phyloP scores from a whole-genome alignment of 306 rosid species.

The Malus fusca region DNA sequence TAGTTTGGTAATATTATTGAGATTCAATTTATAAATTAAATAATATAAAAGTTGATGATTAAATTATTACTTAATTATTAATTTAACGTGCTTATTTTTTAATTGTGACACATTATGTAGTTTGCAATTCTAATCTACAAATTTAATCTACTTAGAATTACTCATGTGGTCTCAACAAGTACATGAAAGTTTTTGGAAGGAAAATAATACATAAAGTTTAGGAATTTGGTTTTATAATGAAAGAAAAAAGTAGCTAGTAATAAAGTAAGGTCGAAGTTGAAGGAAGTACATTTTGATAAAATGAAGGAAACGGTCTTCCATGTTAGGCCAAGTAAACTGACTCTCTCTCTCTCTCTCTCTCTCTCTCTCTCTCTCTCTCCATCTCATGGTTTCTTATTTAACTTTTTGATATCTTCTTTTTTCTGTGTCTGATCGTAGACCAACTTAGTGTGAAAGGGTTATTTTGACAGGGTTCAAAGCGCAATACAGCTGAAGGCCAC shows the following conservation, averaged over 20 bases:
- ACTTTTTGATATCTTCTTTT: not conserved
- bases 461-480: conserved; percentile 22
- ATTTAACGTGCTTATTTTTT: no score
- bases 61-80: no score
- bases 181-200: not conserved
- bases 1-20: no score
- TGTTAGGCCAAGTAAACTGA: conserved; percentile 29
- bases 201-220: not conserved
- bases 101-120: no score
- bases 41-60: no score
- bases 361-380: not conserved
- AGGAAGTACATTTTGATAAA: conserved; percentile 27
- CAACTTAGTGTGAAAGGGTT: conserved; percentile 31
- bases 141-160: no score
- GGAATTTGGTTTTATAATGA: not conserved
- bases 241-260: conserved; percentile 6
- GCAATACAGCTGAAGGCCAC: conserved; percentile 34
- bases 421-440: conserved; percentile 5
- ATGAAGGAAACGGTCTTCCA: conserved; percentile 32
- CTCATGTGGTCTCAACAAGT: not conserved
- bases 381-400: not conserved
- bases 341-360: conserved; percentile 24
- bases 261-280: conserved; percentile 22
- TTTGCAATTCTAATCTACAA: no score
- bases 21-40: no score